phyloP scores from a whole-genome alignment of 257 asterid species.

The Sherardia arvensis region DNA sequence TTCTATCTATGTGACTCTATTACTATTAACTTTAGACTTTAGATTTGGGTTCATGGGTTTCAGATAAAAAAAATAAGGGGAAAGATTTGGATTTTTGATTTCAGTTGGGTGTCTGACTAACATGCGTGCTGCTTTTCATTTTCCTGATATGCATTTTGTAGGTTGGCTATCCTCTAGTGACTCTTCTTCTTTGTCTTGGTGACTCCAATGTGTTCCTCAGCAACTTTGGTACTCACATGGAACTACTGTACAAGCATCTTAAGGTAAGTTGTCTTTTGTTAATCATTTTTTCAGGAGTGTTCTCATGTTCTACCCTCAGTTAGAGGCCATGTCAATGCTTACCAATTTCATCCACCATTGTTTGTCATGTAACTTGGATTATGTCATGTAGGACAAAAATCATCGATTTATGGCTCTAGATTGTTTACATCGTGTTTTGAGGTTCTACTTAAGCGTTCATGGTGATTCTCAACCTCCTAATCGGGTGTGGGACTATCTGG shows the following conservation, averaged over 20 bases:
- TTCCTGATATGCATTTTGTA: constrained; percentile 12
- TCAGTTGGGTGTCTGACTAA: not conserved
- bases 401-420: constrained; percentile 98
- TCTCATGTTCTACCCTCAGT: not conserved
- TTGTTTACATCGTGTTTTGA: constrained; percentile 89
- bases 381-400: constrained; percentile 75
- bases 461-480: constrained; percentile 84
- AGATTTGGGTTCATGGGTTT: not conserved
- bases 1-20: not conserved
- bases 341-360: not conserved
- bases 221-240: constrained; percentile 95
- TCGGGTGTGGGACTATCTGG: constrained; percentile 98
- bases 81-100: not conserved
- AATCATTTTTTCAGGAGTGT: not conserved
- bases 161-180: constrained; percentile 99
- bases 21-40: not conserved
- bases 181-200: constrained; percentile 95
- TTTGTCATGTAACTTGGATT: constrained; percentile 12
- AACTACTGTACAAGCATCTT: constrained; percentile 89
- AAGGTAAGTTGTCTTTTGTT: constrained; percentile 41
- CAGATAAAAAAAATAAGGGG: not conserved
- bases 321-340: not conserved
- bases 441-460: constrained; percentile 92
- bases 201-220: constrained; percentile 83
- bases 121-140: not conserved